Evolutionary conservation across 768 basidiomycete species (phyloP).

Genomic region (Hypholoma fasciculare): DNA sequence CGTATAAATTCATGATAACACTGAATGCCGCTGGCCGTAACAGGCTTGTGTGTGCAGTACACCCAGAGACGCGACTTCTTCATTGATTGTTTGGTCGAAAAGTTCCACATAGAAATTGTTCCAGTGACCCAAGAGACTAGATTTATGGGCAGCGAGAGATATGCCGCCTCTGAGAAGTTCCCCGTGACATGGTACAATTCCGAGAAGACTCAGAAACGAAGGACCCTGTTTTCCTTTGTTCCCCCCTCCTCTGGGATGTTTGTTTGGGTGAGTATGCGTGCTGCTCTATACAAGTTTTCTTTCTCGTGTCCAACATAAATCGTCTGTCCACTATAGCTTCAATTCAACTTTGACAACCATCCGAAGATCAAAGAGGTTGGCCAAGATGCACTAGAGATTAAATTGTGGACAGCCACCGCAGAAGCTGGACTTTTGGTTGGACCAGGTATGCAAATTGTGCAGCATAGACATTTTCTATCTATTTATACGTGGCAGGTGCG

Average conservation of each 20-base stretch:
- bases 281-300: too few relatives aligned
- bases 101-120: slow-evolving; percentile 55
- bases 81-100: slow-evolving; percentile 61
- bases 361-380: slow-evolving; percentile 39
- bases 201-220: slow-evolving; percentile 12
- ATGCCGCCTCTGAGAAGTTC: slow-evolving; percentile 42
- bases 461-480: not conserved
- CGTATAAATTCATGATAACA: not conserved
- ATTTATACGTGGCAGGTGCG: slow-evolving; percentile 22
- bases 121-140: slow-evolving; percentile 21
- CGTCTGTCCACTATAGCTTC: slow-evolving; percentile 40
- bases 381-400: slow-evolving; percentile 47
- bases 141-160: slow-evolving; percentile 41
- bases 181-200: slow-evolving; percentile 1
- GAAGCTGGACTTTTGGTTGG: slow-evolving; percentile 63
- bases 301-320: not conserved
- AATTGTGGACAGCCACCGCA: slow-evolving; percentile 61
- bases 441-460: slow-evolving; percentile 42
- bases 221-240: slow-evolving; percentile 59
- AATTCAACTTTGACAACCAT: slow-evolving; percentile 60
- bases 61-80: slow-evolving; percentile 58
- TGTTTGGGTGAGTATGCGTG: slow-evolving; percentile 50
- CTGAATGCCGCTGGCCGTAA: not conserved
- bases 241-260: slow-evolving; percentile 88
- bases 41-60: slow-evolving; percentile 58